Evolutionary conservation across 768 basidiomycete genomes (phyloP).

Genomic region (Boletus tylopilopsis): DNA sequence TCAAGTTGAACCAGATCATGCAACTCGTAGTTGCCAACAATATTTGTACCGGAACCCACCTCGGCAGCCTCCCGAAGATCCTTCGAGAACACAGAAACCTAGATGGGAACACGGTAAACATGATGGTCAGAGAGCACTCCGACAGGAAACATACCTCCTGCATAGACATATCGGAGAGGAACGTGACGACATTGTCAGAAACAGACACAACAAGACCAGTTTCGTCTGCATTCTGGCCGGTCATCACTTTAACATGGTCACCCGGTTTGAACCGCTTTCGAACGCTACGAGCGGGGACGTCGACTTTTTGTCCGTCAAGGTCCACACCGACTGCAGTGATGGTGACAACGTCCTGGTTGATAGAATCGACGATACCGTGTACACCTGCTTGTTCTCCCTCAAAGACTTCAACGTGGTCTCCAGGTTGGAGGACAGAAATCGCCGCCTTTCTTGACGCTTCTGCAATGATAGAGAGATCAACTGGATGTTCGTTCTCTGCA

Average conservation of each 20-base stretch:
- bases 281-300: slow-evolving; percentile 83
- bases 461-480: slow-evolving; percentile 88
- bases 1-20: slow-evolving; percentile 97
- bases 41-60: slow-evolving; percentile 87
- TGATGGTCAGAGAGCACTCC: too few relatives aligned
- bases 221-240: slow-evolving; percentile 90
- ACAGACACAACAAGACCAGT: slow-evolving; percentile 95
- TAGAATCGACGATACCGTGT: slow-evolving; percentile 88
- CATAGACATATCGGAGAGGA: slow-evolving; percentile 96
- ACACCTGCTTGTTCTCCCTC: slow-evolving; percentile 96
- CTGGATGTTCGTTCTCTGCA: slow-evolving; percentile 58
- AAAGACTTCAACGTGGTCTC: slow-evolving; percentile 96
- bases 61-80: slow-evolving; percentile 97
- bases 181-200: slow-evolving; percentile 87
- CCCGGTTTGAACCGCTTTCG: slow-evolving; percentile 95
- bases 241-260: slow-evolving; percentile 98
- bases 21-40: slow-evolving; percentile 90
- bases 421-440: slow-evolving; percentile 93
- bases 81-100: slow-evolving; percentile 97
- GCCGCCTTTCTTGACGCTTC: slow-evolving; percentile 90
- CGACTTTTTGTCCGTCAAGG: slow-evolving; percentile 81
- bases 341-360: slow-evolving; percentile 81
- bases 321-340: slow-evolving; percentile 79
- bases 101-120: slow-evolving; percentile 5
- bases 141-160: slow-evolving; percentile 65